Conservation (phyloP, 2,329 filamentous ascomycete species). For the Samsoniella hepiali region DNA sequence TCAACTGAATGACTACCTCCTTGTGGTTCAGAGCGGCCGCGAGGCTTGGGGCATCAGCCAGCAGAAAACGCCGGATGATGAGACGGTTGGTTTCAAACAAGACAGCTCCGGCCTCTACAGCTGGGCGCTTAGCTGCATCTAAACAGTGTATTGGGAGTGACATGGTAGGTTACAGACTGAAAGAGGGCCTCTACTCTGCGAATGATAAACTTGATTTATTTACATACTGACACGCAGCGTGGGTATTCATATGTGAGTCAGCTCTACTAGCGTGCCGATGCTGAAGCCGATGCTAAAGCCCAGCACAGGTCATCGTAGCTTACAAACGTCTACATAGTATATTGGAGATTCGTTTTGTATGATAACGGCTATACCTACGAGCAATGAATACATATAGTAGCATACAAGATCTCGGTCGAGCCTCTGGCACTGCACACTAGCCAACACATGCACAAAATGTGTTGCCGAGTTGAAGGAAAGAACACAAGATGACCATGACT, state of each 20-base stretch:
- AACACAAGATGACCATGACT: background rate
- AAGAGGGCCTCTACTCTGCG: background rate
- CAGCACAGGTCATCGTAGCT: background rate
- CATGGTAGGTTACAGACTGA: background rate
- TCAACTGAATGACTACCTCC: background rate
- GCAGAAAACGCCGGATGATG: background rate
- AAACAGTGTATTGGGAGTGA: constrained; percentile 10
- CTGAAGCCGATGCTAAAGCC: background rate
- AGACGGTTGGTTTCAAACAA: constrained; percentile 8
- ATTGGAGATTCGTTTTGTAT: no score
- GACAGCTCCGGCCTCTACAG: background rate
- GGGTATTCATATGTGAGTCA: no score
- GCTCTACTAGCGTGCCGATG: no score
- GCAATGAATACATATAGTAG: no score
- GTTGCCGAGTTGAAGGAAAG: no score
- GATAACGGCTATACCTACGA: no score
- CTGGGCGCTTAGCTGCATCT: background rate
- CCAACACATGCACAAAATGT: no score
- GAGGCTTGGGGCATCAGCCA: background rate
- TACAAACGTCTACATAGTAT: no score
- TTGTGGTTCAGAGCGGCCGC: background rate
- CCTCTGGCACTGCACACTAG: no score
- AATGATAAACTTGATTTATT: no score
- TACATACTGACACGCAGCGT: no score
- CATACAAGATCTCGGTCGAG: no score